Evolutionary conservation across 768 basidiomycete species (phyloP).

Genomic region (Punctularia strigosozonata): DNA sequence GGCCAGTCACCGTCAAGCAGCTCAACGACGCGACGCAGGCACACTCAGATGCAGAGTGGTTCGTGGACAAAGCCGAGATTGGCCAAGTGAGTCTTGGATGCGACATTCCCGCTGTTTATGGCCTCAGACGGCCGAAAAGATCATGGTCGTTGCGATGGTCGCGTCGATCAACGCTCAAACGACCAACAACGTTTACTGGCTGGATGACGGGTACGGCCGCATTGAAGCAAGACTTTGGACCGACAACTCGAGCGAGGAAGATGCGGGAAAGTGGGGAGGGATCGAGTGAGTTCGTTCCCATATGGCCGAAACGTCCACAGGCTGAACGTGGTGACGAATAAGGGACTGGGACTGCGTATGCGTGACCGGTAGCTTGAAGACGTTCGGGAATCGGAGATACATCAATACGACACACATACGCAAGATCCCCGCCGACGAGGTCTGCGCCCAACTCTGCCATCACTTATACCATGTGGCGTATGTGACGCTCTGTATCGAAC

Average conservation of each 20-base stretch:
- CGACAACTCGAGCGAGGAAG: slow-evolving; percentile 49
- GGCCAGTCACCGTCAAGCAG: slow-evolving; percentile 74
- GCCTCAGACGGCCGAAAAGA: slow-evolving; percentile 23
- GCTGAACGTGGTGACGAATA: too few relatives aligned
- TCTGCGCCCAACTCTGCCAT: slow-evolving; percentile 77
- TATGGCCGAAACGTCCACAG: too few relatives aligned
- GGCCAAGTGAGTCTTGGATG: slow-evolving; percentile 47
- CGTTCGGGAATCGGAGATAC: slow-evolving; percentile 71
- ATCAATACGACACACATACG: slow-evolving; percentile 72
- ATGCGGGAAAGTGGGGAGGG: slow-evolving; percentile 34
- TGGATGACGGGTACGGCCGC: slow-evolving; percentile 81
- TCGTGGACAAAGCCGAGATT: slow-evolving; percentile 67
- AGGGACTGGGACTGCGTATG: too few relatives aligned
- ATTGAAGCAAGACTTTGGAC: slow-evolving; percentile 79
- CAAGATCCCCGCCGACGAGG: slow-evolving; percentile 48
- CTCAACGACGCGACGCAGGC: slow-evolving; percentile 66
- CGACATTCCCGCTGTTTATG: background rate
- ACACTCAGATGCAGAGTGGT: slow-evolving; percentile 84
- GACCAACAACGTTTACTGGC: slow-evolving; percentile 68
- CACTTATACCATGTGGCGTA: slow-evolving; percentile 63
- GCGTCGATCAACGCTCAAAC: slow-evolving; percentile 53
- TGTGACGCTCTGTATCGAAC: slow-evolving; percentile 52
- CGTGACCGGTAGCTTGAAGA: slow-evolving; percentile 72
- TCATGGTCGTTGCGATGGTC: slow-evolving; percentile 68
- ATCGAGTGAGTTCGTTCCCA: slow-evolving; percentile 28